Conservation (phyloP, 768 basidiomycete species). For the Udeniomyces megalosporus region DNA sequence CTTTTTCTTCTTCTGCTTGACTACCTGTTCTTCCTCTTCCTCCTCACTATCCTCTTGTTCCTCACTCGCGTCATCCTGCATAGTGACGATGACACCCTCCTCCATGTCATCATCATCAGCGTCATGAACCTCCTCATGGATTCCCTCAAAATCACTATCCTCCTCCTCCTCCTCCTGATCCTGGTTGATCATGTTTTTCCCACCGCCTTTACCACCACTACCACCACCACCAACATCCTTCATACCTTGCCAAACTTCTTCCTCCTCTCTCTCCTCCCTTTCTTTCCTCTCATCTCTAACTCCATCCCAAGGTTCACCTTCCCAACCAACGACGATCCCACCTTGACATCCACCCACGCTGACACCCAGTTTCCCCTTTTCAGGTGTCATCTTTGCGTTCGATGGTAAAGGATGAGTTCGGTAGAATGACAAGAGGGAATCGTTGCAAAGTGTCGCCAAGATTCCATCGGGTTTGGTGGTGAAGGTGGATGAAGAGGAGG, state of each 20-base stretch:
- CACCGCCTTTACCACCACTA: background rate
- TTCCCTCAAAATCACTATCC: background rate
- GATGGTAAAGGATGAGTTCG: slow-evolving; percentile 36
- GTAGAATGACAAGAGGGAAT: slow-evolving; percentile 37
- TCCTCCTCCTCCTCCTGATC: slow-evolving; percentile 1
- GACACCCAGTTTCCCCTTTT: slow-evolving; percentile 47
- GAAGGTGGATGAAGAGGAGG: slow-evolving; percentile 46
- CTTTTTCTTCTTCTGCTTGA: background rate
- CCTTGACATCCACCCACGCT: slow-evolving; percentile 40
- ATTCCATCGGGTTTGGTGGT: no score
- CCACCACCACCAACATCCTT: slow-evolving; percentile 11
- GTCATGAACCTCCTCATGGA: background rate
- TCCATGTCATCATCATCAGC: background rate
- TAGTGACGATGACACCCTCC: background rate
- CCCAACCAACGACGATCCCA: slow-evolving; percentile 1
- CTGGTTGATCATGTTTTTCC: no score
- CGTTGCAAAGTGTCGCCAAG: slow-evolving; percentile 56
- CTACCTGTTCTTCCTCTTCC: background rate
- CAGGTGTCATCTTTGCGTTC: slow-evolving; percentile 45
- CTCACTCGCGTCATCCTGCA: background rate
- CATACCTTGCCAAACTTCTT: slow-evolving; percentile 57
- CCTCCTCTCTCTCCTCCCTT: slow-evolving; percentile 34
- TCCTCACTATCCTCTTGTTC: background rate
- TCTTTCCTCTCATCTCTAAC: slow-evolving; percentile 1
- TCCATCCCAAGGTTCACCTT: slow-evolving; percentile 4